A percentile compares a stretch with the other conserved stretches of the same genome.
phyloP scores from a whole-genome alignment of 2,329 filamentous ascomycete genomes.

The Xylariomycetidae sp. region DNA sequence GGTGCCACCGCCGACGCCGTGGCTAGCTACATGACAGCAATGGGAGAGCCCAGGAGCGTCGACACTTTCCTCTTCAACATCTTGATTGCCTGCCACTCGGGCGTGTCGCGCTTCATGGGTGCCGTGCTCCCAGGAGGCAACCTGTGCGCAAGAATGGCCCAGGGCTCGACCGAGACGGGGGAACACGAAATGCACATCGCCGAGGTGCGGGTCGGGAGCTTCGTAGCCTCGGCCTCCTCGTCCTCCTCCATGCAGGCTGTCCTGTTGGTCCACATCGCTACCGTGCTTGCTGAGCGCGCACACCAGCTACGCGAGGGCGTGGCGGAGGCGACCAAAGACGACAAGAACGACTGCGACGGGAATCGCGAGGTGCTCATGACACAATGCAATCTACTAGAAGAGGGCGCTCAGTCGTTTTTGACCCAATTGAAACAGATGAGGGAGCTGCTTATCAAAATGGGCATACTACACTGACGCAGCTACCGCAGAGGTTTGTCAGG shows the following conservation, averaged over 20 bases:
- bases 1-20: too few relatives aligned
- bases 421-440: conserved; percentile 14
- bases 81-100: conserved; percentile 33
- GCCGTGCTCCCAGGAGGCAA: conserved; percentile 25
- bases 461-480: conserved; percentile 9
- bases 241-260: conserved; percentile 21
- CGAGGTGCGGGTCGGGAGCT: conserved; percentile 34
- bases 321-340: not conserved
- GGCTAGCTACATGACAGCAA: too few relatives aligned
- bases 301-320: conserved; percentile 11
- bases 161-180: conserved; percentile 19
- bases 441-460: conserved; percentile 9
- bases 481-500: too few relatives aligned
- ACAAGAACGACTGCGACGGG: too few relatives aligned
- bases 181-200: conserved; percentile 32
- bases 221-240: conserved; percentile 17
- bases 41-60: too few relatives aligned
- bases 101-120: conserved; percentile 33
- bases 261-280: conserved; percentile 17
- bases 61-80: conserved; percentile 33
- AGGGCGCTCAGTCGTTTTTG: conserved; percentile 12
- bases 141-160: conserved; percentile 27
- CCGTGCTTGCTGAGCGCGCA: conserved; percentile 13
- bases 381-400: conserved; percentile 21
- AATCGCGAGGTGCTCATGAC: conserved; percentile 15